Evolutionary conservation across 2,329 filamentous ascomycete species (phyloP).

Genomic region (Coleophoma crateriformis): DNA sequence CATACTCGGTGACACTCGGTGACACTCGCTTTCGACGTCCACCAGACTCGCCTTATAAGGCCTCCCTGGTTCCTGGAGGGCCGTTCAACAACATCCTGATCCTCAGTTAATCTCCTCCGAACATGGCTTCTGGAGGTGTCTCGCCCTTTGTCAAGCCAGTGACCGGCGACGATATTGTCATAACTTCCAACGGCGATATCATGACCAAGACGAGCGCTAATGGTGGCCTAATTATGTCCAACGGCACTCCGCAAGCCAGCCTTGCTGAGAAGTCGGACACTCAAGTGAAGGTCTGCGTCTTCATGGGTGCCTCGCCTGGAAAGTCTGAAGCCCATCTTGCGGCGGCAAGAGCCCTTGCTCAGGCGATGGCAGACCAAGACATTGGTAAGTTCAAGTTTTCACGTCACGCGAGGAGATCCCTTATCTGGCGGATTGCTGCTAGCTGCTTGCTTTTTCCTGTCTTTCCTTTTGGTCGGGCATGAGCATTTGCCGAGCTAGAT

Average conservation of each 20-base stretch:
- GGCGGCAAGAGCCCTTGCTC: slow-evolving; percentile 71
- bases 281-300: slow-evolving; percentile 76
- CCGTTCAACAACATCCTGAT: too few relatives aligned
- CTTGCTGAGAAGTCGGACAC: slow-evolving; percentile 29
- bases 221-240: not conserved
- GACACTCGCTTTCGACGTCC: too few relatives aligned
- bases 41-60: too few relatives aligned
- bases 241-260: slow-evolving; percentile 14
- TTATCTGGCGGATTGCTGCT: not conserved
- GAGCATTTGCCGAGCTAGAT: too few relatives aligned
- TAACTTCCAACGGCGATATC: not conserved
- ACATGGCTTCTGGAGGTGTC: slow-evolving; percentile 35
- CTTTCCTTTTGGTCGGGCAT: not conserved
- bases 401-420: not conserved
- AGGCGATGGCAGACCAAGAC: slow-evolving; percentile 67
- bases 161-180: not conserved
- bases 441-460: not conserved
- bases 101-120: too few relatives aligned
- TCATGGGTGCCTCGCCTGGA: slow-evolving; percentile 81
- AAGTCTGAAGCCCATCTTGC: slow-evolving; percentile 68
- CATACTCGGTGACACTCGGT: too few relatives aligned
- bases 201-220: not conserved
- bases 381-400: slow-evolving; percentile 37
- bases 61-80: too few relatives aligned
- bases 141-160: slow-evolving; percentile 26